Conservation (phyloP, 257 asterid species). For the Solanum neorickii region DNA sequence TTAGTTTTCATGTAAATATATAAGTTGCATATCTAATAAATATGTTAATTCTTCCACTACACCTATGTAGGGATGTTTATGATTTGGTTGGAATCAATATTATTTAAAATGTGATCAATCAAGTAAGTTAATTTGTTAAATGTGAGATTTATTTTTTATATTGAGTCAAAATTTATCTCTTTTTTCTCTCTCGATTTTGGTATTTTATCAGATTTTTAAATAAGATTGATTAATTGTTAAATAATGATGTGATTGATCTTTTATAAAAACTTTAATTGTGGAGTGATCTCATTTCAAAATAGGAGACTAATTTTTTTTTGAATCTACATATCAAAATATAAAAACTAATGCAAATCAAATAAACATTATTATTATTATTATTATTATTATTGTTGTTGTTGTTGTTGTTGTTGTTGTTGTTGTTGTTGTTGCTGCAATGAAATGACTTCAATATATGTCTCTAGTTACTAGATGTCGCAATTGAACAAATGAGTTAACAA, state of each 20-base stretch:
- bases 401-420: too few species aligned
- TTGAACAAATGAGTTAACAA: too few species aligned
- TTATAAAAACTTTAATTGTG: too few species aligned
- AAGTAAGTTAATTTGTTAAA: neutral
- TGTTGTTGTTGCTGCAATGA: too few species aligned
- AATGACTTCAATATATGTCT: neutral
- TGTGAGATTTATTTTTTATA: too few species aligned
- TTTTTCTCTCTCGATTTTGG: neutral
- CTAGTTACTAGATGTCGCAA: neutral
- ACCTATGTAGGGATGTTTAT: too few species aligned
- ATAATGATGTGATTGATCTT: neutral
- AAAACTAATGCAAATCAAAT: neutral
- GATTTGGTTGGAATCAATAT: neutral
- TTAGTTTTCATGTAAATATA: neutral
- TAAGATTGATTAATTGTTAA: too few species aligned
- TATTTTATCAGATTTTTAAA: too few species aligned
- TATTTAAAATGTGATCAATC: neutral
- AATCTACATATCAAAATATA: too few species aligned
- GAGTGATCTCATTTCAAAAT: neutral
- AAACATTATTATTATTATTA: neutral
- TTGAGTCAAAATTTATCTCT: too few species aligned
- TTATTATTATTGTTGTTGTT: too few species aligned
- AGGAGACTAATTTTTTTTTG: too few species aligned
- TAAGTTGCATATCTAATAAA: neutral
- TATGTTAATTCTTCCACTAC: neutral